phyloP scores from a whole-genome alignment of 305 asterid species.

The Fraxinus angustifolia region DNA sequence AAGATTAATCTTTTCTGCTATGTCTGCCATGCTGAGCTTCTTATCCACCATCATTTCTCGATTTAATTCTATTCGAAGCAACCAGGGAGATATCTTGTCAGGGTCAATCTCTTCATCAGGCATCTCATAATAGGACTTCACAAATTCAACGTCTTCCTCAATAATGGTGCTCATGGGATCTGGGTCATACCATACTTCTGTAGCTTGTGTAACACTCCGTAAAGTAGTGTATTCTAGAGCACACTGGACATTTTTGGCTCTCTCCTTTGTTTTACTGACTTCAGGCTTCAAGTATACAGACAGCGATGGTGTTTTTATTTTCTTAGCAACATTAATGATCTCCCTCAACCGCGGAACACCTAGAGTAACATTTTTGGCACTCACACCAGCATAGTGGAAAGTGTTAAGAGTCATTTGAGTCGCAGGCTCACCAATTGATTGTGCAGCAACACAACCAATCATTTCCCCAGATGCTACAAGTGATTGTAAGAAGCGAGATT shows the following conservation, averaged over 20 bases:
- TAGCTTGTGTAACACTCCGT: slow-evolving; percentile 93
- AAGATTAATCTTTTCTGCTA: slow-evolving; percentile 85
- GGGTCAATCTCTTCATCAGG: slow-evolving; percentile 98
- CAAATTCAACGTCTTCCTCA: slow-evolving; percentile 91
- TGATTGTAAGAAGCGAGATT: slow-evolving; percentile 92
- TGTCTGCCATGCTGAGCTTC: slow-evolving; percentile 98
- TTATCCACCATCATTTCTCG: slow-evolving; percentile 99
- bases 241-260: slow-evolving; percentile 94
- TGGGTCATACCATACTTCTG: slow-evolving; percentile 99
- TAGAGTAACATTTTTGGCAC: slow-evolving; percentile 97
- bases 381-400: slow-evolving; percentile 98
- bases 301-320: slow-evolving; percentile 93
- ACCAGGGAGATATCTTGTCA: slow-evolving; percentile 94
- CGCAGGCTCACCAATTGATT: slow-evolving; percentile 98
- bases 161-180: slow-evolving; percentile 91
- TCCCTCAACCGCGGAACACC: slow-evolving; percentile 99
- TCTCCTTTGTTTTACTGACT: slow-evolving; percentile 70
- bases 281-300: slow-evolving; percentile 87
- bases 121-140: slow-evolving; percentile 92
- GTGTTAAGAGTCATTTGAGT: slow-evolving; percentile 99
- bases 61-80: slow-evolving; percentile 92
- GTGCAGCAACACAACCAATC: slow-evolving; percentile 99
- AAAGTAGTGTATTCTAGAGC: slow-evolving; percentile 91
- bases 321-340: slow-evolving; percentile 95
- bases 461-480: slow-evolving; percentile 98